Conservation (phyloP, 2,329 filamentous ascomycete species). For the Arthrobotrys conoides region DNA sequence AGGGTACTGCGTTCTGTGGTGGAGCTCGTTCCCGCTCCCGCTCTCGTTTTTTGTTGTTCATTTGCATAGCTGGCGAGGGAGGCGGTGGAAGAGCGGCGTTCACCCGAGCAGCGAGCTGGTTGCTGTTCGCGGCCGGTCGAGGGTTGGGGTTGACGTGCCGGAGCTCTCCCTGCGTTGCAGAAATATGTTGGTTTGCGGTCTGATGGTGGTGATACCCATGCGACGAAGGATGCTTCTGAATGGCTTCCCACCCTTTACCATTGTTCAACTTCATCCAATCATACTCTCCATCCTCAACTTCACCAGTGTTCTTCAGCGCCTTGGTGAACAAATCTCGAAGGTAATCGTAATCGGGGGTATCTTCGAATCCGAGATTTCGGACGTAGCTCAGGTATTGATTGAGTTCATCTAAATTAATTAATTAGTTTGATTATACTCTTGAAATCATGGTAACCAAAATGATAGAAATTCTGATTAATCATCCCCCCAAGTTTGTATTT, state of each 20-base stretch:
- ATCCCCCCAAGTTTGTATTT: neutral
- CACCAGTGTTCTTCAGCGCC: slow-evolving; percentile 91
- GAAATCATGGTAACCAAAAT: slow-evolving; percentile 23
- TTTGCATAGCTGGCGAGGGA: slow-evolving; percentile 86
- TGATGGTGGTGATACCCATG: slow-evolving; percentile 72
- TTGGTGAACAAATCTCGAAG: slow-evolving; percentile 96
- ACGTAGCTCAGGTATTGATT: slow-evolving; percentile 98
- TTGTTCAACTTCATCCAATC: slow-evolving; percentile 99
- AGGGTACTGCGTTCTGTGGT: slow-evolving; percentile 79
- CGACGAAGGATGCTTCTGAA: slow-evolving; percentile 78
- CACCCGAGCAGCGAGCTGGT: slow-evolving; percentile 82
- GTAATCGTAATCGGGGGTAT: slow-evolving; percentile 98
- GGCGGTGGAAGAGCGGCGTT: slow-evolving; percentile 95
- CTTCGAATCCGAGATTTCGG: slow-evolving; percentile 96
- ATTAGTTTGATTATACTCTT: slow-evolving; percentile 13
- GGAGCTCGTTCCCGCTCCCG: slow-evolving; percentile 78
- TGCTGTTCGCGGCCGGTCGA: slow-evolving; percentile 74
- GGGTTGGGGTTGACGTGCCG: slow-evolving; percentile 68
- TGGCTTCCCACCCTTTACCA: slow-evolving; percentile 90
- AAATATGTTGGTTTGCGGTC: slow-evolving; percentile 72
- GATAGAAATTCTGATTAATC: slow-evolving; percentile 62
- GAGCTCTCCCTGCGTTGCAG: slow-evolving; percentile 64
- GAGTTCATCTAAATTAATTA: slow-evolving; percentile 79
- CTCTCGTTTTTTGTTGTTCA: slow-evolving; percentile 79
- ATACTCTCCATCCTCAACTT: slow-evolving; percentile 97